Evolutionary conservation across 2,329 filamentous ascomycete genomes (phyloP).

Genomic region (Talaromyces sp.): DNA sequence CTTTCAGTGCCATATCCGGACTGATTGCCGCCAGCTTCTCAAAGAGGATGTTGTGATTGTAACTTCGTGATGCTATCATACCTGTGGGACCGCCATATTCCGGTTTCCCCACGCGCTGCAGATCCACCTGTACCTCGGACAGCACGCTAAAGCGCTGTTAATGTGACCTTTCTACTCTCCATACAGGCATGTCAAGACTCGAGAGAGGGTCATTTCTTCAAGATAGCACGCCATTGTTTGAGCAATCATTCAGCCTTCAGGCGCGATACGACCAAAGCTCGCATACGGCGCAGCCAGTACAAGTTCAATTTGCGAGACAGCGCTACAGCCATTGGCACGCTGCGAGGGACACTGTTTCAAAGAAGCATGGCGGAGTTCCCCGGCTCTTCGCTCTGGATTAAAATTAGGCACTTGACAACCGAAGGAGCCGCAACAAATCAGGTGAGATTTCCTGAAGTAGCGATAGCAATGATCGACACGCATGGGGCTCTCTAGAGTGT

Average conservation of each 20-base stretch:
- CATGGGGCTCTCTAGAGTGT: not conserved
- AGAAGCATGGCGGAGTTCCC: not conserved
- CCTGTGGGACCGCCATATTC: not conserved
- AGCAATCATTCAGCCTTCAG: not conserved
- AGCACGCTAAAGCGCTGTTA: not conserved
- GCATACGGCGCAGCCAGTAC: not conserved
- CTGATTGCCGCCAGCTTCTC: not conserved
- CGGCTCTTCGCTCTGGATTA: not conserved
- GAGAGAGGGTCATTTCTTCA: not conserved
- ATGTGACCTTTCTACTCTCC: not conserved
- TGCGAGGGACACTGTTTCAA: not conserved
- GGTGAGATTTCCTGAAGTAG: not conserved
- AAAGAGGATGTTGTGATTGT: not conserved
- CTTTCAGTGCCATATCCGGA: not conserved
- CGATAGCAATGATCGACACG: not conserved
- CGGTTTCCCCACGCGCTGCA: not conserved
- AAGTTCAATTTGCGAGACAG: not conserved
- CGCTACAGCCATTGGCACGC: not conserved
- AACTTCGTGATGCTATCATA: not conserved
- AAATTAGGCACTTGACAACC: not conserved
- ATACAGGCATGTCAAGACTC: not conserved
- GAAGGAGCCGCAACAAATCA: not conserved
- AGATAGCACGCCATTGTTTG: not conserved
- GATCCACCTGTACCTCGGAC: not conserved
- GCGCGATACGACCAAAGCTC: not conserved